phyloP scores from a whole-genome alignment of 129 eudicot genomes.

The Lactuca saligna region DNA sequence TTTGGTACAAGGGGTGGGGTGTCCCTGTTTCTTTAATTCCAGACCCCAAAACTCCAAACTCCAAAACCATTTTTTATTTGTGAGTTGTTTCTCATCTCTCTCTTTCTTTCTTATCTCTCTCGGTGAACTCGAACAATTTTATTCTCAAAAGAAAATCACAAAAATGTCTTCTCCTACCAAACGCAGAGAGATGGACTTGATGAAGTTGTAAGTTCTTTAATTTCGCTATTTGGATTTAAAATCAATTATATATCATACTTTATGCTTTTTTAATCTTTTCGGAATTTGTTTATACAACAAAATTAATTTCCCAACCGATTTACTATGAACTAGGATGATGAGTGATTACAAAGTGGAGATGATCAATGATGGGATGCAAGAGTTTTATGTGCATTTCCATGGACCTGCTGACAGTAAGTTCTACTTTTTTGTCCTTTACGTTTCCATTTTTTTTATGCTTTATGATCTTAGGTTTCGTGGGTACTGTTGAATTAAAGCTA shows the following conservation, averaged over 20 bases:
- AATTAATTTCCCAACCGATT: background rate
- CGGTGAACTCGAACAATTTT: slow-evolving; percentile 15
- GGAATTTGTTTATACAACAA: background rate
- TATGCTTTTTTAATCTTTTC: background rate
- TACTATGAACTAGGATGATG: slow-evolving; percentile 68
- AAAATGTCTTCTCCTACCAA: slow-evolving; percentile 91
- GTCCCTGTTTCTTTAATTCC: slow-evolving; percentile 14
- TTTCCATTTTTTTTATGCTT: background rate
- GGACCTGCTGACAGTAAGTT: slow-evolving; percentile 78
- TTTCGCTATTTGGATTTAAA: slow-evolving; percentile 5
- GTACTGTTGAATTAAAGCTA: slow-evolving; percentile 17
- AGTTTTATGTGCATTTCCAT: slow-evolving; percentile 77
- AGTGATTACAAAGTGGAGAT: slow-evolving; percentile 91
- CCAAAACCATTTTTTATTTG: slow-evolving; percentile 13
- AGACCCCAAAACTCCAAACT: background rate
- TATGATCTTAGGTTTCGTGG: slow-evolving; percentile 21
- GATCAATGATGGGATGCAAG: slow-evolving; percentile 90
- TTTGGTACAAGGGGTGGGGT: background rate
- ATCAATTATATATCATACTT: background rate
- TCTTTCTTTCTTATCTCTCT: slow-evolving; percentile 32
- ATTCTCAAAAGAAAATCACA: background rate
- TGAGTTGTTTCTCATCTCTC: slow-evolving; percentile 2
- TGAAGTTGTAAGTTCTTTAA: slow-evolving; percentile 66
- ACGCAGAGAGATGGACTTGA: slow-evolving; percentile 87
- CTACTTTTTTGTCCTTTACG: slow-evolving; percentile 14